Base-by-base conservation (phyloP, 2,329 filamentous ascomycete species). In the Colletotrichum sp. region DNA sequence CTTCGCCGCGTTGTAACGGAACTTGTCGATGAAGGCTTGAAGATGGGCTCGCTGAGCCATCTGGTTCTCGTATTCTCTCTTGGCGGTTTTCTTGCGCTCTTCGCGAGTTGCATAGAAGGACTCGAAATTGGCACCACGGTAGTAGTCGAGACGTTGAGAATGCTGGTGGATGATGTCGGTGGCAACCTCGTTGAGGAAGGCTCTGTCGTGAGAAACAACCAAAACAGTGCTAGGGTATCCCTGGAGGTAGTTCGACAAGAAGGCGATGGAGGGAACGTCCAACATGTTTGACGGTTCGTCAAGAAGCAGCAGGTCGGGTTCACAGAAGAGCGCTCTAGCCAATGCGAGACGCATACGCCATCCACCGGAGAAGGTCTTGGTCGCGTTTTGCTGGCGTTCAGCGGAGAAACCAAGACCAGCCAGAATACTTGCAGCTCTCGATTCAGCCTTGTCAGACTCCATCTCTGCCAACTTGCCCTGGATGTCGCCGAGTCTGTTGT, bases 271-370 rank as follows among this genome's bases (percentile, higher is more conserved):
- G n/a, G 97, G 97, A 74, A 99, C 97, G 87, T 99, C 97, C 95
- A 99, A 96, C 96, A 99, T 99, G 93, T 99, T 99, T 72, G 96
- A 99, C 87, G 97, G 97, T 92, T 99, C 97, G 89, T 99, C 97
- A 80, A 99, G 95, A 84, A 99, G 91, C 76, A 99, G 88, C 69
- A 99, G 89, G 86, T 99, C 97, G 59, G 97, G 97, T 85, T 99
- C 97, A 88, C 97, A 99, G 89, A 99, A 99, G 44, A 99, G 91
- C 16, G 97, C 97, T 90, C 97, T 91, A 15, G 97, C 97, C 78
- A 99, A 90, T 16, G 97, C 97, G 82, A 99, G 88, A 89, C 97
- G 94, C 97, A 99, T 99, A 86, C 97, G 93, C 97, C 97, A 99
- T 94, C 97, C 97, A 90, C 97, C 97, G 69, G 97, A 99, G 88